A percentile compares a stretch with the other conserved stretches of the same genome.
Evolutionary conservation across 768 basidiomycete genomes (phyloP).

Genomic region (Steccherinum ochraceum): DNA sequence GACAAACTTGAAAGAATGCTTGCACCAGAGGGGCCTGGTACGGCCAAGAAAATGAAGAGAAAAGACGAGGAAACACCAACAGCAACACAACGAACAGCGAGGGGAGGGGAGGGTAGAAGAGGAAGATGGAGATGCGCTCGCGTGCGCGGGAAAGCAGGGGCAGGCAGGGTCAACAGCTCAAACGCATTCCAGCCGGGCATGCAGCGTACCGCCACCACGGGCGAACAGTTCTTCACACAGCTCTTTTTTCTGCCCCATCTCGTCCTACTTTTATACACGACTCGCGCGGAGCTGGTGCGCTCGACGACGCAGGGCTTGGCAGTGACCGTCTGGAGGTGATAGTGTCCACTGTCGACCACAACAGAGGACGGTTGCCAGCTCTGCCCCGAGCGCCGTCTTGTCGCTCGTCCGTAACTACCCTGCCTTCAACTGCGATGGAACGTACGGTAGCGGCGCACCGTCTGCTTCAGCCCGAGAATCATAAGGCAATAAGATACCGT

Average conservation of each 20-base stretch:
- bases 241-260: background rate
- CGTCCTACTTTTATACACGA: background rate
- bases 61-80: constrained; percentile 24
- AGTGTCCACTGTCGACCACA: background rate
- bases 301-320: too few species aligned
- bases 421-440: too few species aligned
- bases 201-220: background rate
- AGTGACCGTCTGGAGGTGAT: too few species aligned
- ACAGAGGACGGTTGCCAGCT: background rate
- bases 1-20: constrained; percentile 16
- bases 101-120: constrained; percentile 11
- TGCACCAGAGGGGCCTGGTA: background rate
- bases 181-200: too few species aligned
- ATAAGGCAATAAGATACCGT: too few species aligned
- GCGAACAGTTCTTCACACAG: background rate
- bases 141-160: too few species aligned
- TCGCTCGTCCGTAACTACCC: too few species aligned
- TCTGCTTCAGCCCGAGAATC: too few species aligned
- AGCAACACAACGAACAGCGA: constrained; percentile 23
- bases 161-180: too few species aligned
- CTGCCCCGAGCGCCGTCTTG: background rate
- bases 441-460: too few species aligned
- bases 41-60: constrained; percentile 10
- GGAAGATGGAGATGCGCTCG: constrained; percentile 1
- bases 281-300: too few species aligned